A percentile compares a stretch with the other conserved stretches of the same genome.
Evolutionary conservation across 345 rosid species (phyloP).

Genomic region (Stellera chamaejasme): DNA sequence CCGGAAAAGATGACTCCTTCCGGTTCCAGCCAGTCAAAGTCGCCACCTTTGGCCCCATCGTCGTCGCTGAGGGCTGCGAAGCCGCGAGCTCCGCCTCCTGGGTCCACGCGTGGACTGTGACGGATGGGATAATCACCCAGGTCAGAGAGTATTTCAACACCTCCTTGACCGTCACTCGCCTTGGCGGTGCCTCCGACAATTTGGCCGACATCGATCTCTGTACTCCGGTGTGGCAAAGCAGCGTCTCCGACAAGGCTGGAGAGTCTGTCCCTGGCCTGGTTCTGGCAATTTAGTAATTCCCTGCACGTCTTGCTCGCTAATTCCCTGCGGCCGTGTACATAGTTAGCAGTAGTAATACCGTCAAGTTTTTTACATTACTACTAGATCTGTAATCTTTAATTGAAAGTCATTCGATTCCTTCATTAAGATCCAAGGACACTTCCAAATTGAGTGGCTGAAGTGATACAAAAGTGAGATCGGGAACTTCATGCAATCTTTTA

Average conservation of each 20-base stretch:
- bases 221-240: conserved; percentile 20
- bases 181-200: conserved; percentile 1
- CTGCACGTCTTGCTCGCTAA: neutral
- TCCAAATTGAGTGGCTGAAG: no score
- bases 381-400: no score
- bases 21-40: conserved; percentile 14
- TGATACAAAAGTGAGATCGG: no score
- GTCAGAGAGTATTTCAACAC: conserved; percentile 22
- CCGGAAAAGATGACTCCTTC: conserved; percentile 2
- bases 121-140: conserved; percentile 23
- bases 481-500: no score
- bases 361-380: no score
- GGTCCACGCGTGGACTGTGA: conserved; percentile 28
- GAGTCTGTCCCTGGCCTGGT: conserved; percentile 19
- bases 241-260: conserved; percentile 9
- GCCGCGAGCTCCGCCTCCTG: conserved; percentile 13
- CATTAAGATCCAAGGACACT: no score
- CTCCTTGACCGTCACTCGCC: conserved; percentile 18
- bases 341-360: no score
- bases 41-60: conserved; percentile 15
- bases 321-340: conserved; percentile 21
- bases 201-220: neutral
- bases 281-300: conserved; percentile 9
- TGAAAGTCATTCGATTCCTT: no score
- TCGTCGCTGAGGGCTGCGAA: conserved; percentile 21